Percentiles rank a stretch among this genome's conserved stretches.
Conservation (phyloP, 2,329 filamentous ascomycete species). For the Talaromyces funiculosus region DNA sequence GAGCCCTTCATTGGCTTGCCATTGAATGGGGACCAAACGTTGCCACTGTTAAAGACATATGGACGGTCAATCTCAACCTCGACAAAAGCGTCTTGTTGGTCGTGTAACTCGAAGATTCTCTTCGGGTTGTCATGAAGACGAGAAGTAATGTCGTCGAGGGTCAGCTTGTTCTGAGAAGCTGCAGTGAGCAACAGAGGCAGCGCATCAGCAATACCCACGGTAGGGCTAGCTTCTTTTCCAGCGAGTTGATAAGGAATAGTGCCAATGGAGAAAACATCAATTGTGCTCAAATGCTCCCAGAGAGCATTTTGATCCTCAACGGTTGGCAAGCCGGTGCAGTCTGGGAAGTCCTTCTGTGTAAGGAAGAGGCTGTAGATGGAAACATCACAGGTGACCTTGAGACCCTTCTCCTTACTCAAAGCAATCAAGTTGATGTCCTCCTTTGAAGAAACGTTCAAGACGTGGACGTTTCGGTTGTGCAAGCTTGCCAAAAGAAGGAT, state of each 20-base stretch:
- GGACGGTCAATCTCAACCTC: constrained; percentile 72
- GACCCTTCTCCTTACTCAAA: constrained; percentile 72
- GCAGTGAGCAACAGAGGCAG: constrained; percentile 71
- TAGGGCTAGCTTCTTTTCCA: constrained; percentile 51
- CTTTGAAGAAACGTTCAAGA: constrained; percentile 73
- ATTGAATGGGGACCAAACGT: constrained; percentile 65
- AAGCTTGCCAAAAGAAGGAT: constrained; percentile 72
- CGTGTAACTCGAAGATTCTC: constrained; percentile 75
- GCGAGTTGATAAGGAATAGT: constrained; percentile 73
- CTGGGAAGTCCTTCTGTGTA: constrained; percentile 63
- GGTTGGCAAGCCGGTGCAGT: constrained; percentile 58
- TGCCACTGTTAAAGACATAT: constrained; percentile 51
- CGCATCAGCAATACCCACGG: constrained; percentile 65
- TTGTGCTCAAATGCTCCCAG: constrained; percentile 66
- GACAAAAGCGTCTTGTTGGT: constrained; percentile 66
- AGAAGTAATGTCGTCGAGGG: constrained; percentile 64
- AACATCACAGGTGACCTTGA: constrained; percentile 76
- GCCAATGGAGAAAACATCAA: constrained; percentile 74
- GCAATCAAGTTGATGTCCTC: constrained; percentile 73
- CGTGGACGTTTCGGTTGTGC: constrained; percentile 71
- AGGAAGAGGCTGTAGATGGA: constrained; percentile 75
- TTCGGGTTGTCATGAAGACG: constrained; percentile 73
- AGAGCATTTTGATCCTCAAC: constrained; percentile 66
- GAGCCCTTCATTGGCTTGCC: constrained; percentile 64
- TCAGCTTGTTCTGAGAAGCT: constrained; percentile 66